Conservation (phyloP, 306 rosid genomes). For the Mucuna pruriens region DNA sequence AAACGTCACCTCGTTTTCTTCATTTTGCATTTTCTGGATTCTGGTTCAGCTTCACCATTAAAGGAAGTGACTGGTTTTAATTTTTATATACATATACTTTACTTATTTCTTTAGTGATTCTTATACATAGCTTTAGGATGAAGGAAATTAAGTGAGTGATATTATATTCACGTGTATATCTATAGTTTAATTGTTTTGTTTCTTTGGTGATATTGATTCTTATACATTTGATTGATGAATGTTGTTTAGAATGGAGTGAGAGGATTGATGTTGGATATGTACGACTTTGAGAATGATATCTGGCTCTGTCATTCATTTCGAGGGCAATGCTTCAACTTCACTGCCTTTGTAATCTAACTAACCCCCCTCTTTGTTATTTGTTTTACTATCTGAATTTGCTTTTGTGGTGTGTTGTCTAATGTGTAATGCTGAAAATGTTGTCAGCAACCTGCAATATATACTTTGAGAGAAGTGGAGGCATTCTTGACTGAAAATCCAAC, state of each 20-base stretch:
- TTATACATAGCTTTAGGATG: background rate
- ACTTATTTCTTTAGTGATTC: slow-evolving; percentile 15
- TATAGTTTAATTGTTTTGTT: background rate
- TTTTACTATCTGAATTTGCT: slow-evolving; percentile 10
- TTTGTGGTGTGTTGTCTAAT: slow-evolving; percentile 36
- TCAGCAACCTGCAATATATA: slow-evolving; percentile 95
- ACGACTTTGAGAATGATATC: slow-evolving; percentile 82
- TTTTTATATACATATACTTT: background rate
- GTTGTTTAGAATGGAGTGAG: slow-evolving; percentile 88
- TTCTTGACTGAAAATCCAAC: slow-evolving; percentile 76
- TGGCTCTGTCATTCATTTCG: slow-evolving; percentile 97
- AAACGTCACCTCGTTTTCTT: slow-evolving; percentile 20
- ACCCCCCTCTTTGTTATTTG: slow-evolving; percentile 14
- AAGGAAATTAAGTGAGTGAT: background rate
- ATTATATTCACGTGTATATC: background rate
- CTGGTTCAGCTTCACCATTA: slow-evolving; percentile 1
- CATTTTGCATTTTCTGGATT: slow-evolving; percentile 6
- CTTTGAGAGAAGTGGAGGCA: slow-evolving; percentile 88
- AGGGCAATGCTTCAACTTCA: slow-evolving; percentile 96
- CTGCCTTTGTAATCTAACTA: slow-evolving; percentile 79
- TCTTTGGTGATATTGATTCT: slow-evolving; percentile 25
- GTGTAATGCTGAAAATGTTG: slow-evolving; percentile 43
- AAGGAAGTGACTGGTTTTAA: background rate
- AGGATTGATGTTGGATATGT: slow-evolving; percentile 98
- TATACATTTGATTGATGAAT: slow-evolving; percentile 36